Evolutionary conservation across 495 filamentous ascomycete genomes (phyloP), one percentile per base, ranked within the genome.

Genomic region (Lichenothelia convexa): DNA sequence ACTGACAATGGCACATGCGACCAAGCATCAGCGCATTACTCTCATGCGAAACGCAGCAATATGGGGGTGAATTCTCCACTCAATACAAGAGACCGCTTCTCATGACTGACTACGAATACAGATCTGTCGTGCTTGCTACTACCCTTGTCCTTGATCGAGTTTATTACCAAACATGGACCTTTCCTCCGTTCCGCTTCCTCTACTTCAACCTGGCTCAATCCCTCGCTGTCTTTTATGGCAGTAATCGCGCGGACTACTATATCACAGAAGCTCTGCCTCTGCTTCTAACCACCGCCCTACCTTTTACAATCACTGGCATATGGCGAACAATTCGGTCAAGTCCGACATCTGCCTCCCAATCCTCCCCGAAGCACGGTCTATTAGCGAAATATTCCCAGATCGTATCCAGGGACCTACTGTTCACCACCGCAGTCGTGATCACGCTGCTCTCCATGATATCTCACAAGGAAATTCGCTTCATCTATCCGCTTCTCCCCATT

Each of bases 401-500:
- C 8, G 16, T 20, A 5, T 19, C 36, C 19, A 17, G 26, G 23
- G 19, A 2, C 16, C 58, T 93, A 12, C 68, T 73, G 22, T 62
- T 63, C 12, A 64, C 73, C 0, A 62, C 69, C 21, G 23, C 82
- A 21, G 43, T 67, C 19, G 75, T 83, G 44, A 66, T 75, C 17
- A 44, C 58, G 0, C 51, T 61, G 15, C 70, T 95, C 15, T 91
- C 81, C 6, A 41, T 80, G 11, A 78, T 97, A 38, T 73, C 87
- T 18, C 89, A 97, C 60, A 97, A 97, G 57, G 89, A 97, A 69
- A 80, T 93, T 42, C 83, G 89, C 44, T 97, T 97, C 59, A 79
- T 95, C 44, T 93, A 93, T 49, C 91, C 89, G 4, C 68, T 95
- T 26, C 66, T 97, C 0, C 89, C 89, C 3, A 63, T 77, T 13